Percentiles rank a stretch among this genome's conserved stretches.
Evolutionary conservation across 805 yeast species (phyloP).

Genomic region (Ogataea methylovora): DNA sequence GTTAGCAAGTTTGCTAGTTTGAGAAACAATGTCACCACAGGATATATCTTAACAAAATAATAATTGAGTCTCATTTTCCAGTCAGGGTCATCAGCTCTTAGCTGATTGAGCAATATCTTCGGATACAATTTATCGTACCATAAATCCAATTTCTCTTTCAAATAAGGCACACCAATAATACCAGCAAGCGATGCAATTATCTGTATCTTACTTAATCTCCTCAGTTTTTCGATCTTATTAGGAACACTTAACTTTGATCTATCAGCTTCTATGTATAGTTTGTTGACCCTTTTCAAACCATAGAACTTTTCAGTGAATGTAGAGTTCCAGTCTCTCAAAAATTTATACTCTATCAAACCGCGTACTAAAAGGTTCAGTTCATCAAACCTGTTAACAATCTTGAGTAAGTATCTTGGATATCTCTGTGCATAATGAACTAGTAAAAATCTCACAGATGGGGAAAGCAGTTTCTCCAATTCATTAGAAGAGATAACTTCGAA

Average conservation of each 20-base stretch:
- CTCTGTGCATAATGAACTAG: slow-evolving; percentile 73
- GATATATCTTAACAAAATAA: slow-evolving; percentile 54
- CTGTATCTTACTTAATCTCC: slow-evolving; percentile 48
- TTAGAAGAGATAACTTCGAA: slow-evolving; percentile 81
- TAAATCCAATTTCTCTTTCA: slow-evolving; percentile 60
- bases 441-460: slow-evolving; percentile 78
- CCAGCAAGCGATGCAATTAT: slow-evolving; percentile 46
- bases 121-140: slow-evolving; percentile 59
- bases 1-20: slow-evolving; percentile 46
- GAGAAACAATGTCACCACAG: slow-evolving; percentile 40
- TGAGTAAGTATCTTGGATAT: slow-evolving; percentile 63
- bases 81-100: slow-evolving; percentile 22
- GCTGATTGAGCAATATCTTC: slow-evolving; percentile 43
- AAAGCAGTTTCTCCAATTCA: slow-evolving; percentile 67
- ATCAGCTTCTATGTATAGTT: slow-evolving; percentile 5
- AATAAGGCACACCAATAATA: slow-evolving; percentile 58
- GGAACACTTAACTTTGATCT: slow-evolving; percentile 4
- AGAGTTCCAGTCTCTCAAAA: slow-evolving; percentile 67
- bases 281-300: slow-evolving; percentile 65
- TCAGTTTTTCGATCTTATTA: slow-evolving; percentile 36
- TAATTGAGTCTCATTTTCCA: slow-evolving; percentile 19
- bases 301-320: slow-evolving; percentile 89
- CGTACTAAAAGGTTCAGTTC: slow-evolving; percentile 60
- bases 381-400: slow-evolving; percentile 63
- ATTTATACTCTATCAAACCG: slow-evolving; percentile 63